phyloP scores from a whole-genome alignment of 2,329 filamentous ascomycete genomes.

The Cytospora schulzeri region DNA sequence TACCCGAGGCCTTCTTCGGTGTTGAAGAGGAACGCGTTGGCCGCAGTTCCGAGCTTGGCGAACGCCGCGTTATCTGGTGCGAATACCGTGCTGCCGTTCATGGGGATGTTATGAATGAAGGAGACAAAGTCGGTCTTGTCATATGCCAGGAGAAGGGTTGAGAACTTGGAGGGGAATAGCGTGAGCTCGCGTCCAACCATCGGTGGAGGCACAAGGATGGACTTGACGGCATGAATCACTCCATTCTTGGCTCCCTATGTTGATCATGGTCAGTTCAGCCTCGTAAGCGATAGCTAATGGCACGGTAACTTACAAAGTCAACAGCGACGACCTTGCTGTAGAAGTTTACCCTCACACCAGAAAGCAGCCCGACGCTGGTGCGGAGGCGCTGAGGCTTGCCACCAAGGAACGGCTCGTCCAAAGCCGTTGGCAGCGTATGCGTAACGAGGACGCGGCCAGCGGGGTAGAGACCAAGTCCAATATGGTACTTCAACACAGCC shows the following conservation, averaged over 20 bases:
- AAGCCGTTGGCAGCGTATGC: constrained; percentile 73
- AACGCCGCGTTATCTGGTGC: constrained; percentile 84
- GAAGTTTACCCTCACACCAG: constrained; percentile 74
- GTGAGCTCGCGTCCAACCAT: constrained; percentile 53
- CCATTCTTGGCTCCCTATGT: constrained; percentile 72
- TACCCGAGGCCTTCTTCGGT: constrained; percentile 73
- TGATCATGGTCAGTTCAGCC: neutral
- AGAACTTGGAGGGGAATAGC: constrained; percentile 75
- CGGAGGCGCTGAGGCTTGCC: constrained; percentile 72
- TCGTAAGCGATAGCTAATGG: too few relatives aligned
- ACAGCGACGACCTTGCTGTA: constrained; percentile 69
- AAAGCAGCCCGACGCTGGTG: constrained; percentile 60
- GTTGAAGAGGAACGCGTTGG: constrained; percentile 85
- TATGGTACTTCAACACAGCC: constrained; percentile 72
- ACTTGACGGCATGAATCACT: constrained; percentile 76
- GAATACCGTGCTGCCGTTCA: constrained; percentile 73
- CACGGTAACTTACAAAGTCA: constrained; percentile 62
- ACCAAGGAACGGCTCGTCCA: constrained; percentile 62
- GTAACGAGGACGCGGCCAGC: constrained; percentile 65
- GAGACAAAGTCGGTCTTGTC: constrained; percentile 72
- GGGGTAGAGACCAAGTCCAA: constrained; percentile 68
- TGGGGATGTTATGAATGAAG: constrained; percentile 55
- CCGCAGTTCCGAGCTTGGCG: constrained; percentile 66
- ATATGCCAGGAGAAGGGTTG: constrained; percentile 74
- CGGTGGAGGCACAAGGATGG: constrained; percentile 76